These are phyloP conservation scores for Kodamaea alishanica DNA, from an alignment of 1,139 yeast species.

Conservation along the genomic window DNA sequence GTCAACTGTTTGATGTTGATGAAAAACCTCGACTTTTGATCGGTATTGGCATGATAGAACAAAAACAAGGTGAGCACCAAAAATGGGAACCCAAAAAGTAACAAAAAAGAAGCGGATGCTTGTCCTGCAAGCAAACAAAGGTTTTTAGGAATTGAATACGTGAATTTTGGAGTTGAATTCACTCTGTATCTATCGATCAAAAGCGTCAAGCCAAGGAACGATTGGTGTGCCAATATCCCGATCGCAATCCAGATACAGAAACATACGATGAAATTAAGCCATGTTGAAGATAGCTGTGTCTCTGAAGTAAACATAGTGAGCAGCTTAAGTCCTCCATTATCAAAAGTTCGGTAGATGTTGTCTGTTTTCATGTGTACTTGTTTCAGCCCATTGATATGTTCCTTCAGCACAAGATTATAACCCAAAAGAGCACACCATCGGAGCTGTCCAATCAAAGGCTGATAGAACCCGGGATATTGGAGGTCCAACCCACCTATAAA, in stretches of 20 bases:
- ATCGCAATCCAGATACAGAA: constrained; percentile 28
- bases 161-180: no score
- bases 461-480: constrained; percentile 62
- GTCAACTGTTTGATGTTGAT: constrained; percentile 16
- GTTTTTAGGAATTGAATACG: constrained; percentile 15
- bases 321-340: constrained; percentile 31
- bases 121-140: constrained; percentile 32
- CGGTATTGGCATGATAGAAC: constrained; percentile 24
- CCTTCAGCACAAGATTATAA: constrained; percentile 16
- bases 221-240: constrained; percentile 22
- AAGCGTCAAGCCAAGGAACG: constrained; percentile 19
- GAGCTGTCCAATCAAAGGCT: constrained; percentile 46
- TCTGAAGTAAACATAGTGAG: constrained; percentile 29
- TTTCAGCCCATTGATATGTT: background rate
- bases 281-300: constrained; percentile 24
- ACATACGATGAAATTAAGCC: constrained; percentile 45
- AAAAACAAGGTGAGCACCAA: constrained; percentile 40
- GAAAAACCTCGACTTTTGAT: no score
- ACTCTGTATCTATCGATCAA: constrained; percentile 9
- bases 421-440: constrained; percentile 40
- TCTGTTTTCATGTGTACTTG: constrained; percentile 15
- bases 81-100: constrained; percentile 44
- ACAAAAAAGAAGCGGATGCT: constrained; percentile 29
- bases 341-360: constrained; percentile 34
- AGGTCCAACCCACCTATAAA: constrained; percentile 55